Conservation (phyloP, 371 early-diverging fungal genomes). For the Mortierella sp. region DNA sequence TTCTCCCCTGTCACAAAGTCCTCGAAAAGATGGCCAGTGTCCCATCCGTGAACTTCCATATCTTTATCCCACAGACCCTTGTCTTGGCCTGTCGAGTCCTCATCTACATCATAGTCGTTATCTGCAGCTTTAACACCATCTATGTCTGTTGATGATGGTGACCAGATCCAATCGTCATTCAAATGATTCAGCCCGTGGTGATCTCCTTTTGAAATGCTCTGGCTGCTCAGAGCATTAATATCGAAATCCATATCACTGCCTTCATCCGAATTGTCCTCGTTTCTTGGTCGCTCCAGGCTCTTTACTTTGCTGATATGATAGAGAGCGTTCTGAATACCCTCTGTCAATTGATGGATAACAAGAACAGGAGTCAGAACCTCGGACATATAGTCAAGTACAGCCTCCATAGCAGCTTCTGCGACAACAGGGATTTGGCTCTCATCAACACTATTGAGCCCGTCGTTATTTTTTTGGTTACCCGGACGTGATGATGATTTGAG, state of each 20-base stretch:
- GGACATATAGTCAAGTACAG: conserved; percentile 39
- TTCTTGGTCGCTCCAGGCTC: background rate
- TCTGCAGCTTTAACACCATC: background rate
- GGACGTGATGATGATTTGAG: background rate
- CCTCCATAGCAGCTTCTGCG: conserved; percentile 40
- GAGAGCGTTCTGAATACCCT: conserved; percentile 30
- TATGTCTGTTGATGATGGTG: background rate
- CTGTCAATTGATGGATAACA: conserved; percentile 38
- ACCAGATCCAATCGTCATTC: conserved; percentile 40
- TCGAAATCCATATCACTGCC: conserved; percentile 8
- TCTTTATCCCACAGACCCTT: conserved; percentile 45
- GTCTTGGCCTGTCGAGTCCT: conserved; percentile 15
- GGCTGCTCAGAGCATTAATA: conserved; percentile 20
- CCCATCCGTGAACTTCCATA: conserved; percentile 34
- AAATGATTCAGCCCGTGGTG: conserved; percentile 16
- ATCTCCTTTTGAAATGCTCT: conserved; percentile 9
- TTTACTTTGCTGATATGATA: conserved; percentile 20
- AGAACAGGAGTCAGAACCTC: conserved; percentile 38
- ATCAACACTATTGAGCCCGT: conserved; percentile 7
- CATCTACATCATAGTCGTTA: conserved; percentile 2
- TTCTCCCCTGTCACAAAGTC: conserved; percentile 15
- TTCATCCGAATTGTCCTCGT: background rate
- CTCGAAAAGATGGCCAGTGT: conserved; percentile 38
- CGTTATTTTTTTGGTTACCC: background rate
- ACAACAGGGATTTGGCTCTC: conserved; percentile 43